Evolutionary conservation across 1,284 basidiomycete genomes (phyloP).

Genomic region (Ceratobasidium sp.): DNA sequence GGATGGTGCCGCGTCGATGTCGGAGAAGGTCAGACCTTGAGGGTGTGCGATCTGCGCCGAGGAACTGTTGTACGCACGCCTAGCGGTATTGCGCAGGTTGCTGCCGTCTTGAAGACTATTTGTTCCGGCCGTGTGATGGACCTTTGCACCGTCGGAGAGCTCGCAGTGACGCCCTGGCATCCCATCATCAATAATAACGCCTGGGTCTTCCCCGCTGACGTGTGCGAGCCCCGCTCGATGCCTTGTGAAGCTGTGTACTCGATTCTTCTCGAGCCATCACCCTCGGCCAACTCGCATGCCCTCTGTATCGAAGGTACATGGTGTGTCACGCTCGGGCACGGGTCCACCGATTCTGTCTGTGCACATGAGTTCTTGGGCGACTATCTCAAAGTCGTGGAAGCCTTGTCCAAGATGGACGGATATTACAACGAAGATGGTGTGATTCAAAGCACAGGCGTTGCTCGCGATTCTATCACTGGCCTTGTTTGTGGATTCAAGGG

Average conservation of each 20-base stretch:
- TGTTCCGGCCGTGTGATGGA: constrained; percentile 8
- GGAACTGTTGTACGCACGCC: constrained; percentile 47
- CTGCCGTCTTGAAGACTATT: constrained; percentile 41
- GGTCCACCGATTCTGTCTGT: constrained; percentile 45
- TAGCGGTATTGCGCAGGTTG: constrained; percentile 44
- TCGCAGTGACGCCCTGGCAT: constrained; percentile 51
- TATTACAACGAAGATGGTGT: constrained; percentile 27
- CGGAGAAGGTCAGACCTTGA: constrained; percentile 25
- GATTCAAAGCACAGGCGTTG: constrained; percentile 37
- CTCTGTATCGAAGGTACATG: constrained; percentile 46
- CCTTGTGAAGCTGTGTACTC: constrained; percentile 49
- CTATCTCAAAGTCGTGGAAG: constrained; percentile 41
- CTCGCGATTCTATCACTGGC: constrained; percentile 21
- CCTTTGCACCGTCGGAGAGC: constrained; percentile 46
- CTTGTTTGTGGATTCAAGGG: constrained; percentile 44
- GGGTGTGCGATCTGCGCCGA: constrained; percentile 42
- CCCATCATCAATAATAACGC: constrained; percentile 45
- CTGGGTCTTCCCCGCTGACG: constrained; percentile 51
- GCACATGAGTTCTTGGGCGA: constrained; percentile 47
- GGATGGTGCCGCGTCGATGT: constrained; percentile 46
- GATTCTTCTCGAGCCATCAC: constrained; percentile 49
- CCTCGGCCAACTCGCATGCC: constrained; percentile 46
- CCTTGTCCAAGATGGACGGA: constrained; percentile 22
- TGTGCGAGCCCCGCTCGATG: constrained; percentile 29
- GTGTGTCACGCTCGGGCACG: constrained; percentile 50